Conservation (phyloP, 352 stramenopile species). For the Globisporangium parvum region DNA sequence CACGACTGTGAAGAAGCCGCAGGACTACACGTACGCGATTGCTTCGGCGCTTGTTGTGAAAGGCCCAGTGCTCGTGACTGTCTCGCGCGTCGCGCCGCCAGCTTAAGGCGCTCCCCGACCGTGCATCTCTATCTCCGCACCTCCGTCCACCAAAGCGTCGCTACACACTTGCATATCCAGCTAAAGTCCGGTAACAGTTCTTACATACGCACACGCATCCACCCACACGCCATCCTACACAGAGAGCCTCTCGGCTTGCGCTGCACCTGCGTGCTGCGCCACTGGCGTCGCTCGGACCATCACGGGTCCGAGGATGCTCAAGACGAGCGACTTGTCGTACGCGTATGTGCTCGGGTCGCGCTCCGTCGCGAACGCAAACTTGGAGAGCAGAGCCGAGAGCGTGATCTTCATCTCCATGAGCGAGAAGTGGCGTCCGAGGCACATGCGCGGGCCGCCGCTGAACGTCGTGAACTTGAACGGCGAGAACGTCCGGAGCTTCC, state of each 20-base stretch:
- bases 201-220: too few relatives aligned
- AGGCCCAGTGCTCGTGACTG: slow-evolving; percentile 24
- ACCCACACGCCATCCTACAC: too few relatives aligned
- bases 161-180: neutral
- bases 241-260: neutral
- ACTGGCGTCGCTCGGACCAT: slow-evolving; percentile 1
- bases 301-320: slow-evolving; percentile 1
- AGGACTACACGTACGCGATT: slow-evolving; percentile 38
- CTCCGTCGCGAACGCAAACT: slow-evolving; percentile 14
- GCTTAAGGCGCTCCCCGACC: too few relatives aligned
- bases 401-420: slow-evolving; percentile 32
- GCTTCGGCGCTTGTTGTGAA: slow-evolving; percentile 25
- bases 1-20: slow-evolving; percentile 27
- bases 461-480: slow-evolving; percentile 40
- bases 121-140: too few relatives aligned
- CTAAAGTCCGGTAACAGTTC: neutral
- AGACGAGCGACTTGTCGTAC: slow-evolving; percentile 15
- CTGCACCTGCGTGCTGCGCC: neutral
- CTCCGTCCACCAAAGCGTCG: neutral
- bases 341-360: slow-evolving; percentile 6
- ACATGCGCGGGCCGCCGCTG: slow-evolving; percentile 33
- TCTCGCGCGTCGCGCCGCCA: neutral
- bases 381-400: slow-evolving; percentile 16
- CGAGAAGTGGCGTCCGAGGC: slow-evolving; percentile 26
- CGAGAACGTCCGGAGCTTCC: slow-evolving; percentile 17